phyloP scores from a whole-genome alignment of 768 basidiomycete species.

The Royoungia palumana region DNA sequence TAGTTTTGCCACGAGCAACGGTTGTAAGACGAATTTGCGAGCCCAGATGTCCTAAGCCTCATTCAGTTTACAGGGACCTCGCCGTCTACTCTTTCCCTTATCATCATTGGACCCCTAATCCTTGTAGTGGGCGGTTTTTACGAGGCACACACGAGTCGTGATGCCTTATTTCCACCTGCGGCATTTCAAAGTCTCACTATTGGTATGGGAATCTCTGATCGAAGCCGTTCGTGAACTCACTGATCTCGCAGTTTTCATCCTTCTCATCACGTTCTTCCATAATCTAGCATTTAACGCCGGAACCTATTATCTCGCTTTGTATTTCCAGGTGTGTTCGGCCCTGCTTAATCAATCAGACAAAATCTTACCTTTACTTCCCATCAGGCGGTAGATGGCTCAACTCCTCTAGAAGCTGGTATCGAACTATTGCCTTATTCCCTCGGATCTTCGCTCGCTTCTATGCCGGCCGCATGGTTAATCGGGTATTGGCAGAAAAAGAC shows the following conservation, averaged over 20 bases:
- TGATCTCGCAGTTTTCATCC: conserved; percentile 50
- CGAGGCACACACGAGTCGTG: conserved; percentile 62
- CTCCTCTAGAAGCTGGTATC: conserved; percentile 70
- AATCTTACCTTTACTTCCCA: conserved; percentile 1
- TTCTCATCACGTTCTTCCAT: conserved; percentile 73
- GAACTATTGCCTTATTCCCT: conserved; percentile 81
- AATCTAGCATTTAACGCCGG: conserved; percentile 82
- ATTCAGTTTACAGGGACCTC: conserved; percentile 51
- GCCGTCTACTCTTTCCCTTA: conserved; percentile 57
- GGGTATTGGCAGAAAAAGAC: conserved; percentile 58
- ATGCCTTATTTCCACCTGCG: conserved; percentile 67
- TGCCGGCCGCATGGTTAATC: conserved; percentile 85
- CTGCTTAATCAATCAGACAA: background rate
- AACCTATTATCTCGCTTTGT: conserved; percentile 82
- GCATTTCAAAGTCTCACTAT: conserved; percentile 59
- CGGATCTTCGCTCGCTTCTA: conserved; percentile 79
- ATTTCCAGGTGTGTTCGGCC: conserved; percentile 60
- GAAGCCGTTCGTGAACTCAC: conserved; percentile 7
- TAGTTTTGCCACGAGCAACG: conserved; percentile 64
- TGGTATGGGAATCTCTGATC: conserved; percentile 39
- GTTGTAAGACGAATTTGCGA: conserved; percentile 50
- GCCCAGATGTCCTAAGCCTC: conserved; percentile 6
- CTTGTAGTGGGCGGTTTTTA: conserved; percentile 62
- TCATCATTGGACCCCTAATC: conserved; percentile 51
- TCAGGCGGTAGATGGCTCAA: conserved; percentile 67